Percentiles rank a stretch among this genome's conserved stretches.
Conservation (phyloP, 306 rosid species). For the Fragaria nilgerrensis region DNA sequence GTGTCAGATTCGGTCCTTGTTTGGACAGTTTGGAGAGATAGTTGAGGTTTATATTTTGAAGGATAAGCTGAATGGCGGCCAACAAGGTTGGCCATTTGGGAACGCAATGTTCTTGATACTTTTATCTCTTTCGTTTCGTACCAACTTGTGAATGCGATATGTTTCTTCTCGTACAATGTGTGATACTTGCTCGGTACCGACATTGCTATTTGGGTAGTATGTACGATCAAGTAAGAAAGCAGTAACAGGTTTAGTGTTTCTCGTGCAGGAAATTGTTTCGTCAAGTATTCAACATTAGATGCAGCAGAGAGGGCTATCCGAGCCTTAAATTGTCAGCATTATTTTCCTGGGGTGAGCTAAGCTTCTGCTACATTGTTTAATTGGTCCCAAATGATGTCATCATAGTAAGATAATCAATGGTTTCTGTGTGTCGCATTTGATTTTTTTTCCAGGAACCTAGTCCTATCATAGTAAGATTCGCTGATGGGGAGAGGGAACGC, state of each 20-base stretch:
- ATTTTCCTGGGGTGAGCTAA: conserved; percentile 73
- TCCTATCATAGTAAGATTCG: conserved; percentile 73
- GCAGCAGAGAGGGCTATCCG: conserved; percentile 78
- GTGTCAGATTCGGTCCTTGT: conserved; percentile 63
- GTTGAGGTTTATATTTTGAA: conserved; percentile 70
- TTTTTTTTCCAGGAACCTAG: conserved; percentile 49
- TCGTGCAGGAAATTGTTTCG: conserved; percentile 78
- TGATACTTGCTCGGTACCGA: not conserved
- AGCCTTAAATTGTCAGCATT: conserved; percentile 64
- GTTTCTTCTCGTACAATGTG: not conserved
- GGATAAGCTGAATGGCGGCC: conserved; percentile 69
- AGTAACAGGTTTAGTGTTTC: conserved; percentile 22
- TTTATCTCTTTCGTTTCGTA: too few species aligned
- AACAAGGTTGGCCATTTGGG: conserved; percentile 54
- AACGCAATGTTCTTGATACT: too few species aligned
- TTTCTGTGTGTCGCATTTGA: conserved; percentile 20
- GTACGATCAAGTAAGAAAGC: conserved; percentile 15
- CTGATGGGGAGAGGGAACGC: conserved; percentile 65
- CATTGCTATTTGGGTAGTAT: conserved; percentile 15
- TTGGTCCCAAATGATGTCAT: conserved; percentile 19
- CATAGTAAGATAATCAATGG: conserved; percentile 24
- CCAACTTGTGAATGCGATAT: not conserved
- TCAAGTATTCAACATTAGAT: conserved; percentile 62
- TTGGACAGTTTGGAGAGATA: conserved; percentile 66
- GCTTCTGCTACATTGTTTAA: conserved; percentile 5